These are phyloP conservation scores for Suillus discolor DNA, from an alignment of 768 basidiomycete species.

Conservation along the genomic window DNA sequence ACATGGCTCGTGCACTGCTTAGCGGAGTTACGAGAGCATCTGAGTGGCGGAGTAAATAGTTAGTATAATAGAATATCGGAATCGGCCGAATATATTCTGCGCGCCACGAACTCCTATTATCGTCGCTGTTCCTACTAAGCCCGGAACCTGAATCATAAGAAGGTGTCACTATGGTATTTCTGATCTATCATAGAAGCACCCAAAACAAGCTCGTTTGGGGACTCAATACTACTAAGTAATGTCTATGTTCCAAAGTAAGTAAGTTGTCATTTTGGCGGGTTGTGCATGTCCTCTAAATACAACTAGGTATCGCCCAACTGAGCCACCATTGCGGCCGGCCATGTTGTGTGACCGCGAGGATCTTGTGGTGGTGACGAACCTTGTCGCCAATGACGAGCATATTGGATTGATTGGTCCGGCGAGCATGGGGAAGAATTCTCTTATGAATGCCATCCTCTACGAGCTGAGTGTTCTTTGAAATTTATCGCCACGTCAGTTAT, in stretches of 20 bases:
- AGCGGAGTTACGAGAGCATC: too few relatives aligned
- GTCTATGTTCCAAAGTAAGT: background rate
- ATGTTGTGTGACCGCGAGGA: background rate
- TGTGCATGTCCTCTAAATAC: background rate
- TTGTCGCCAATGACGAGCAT: background rate
- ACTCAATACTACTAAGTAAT: background rate
- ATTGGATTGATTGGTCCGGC: background rate
- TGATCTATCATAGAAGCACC: too few relatives aligned
- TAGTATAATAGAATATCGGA: too few relatives aligned
- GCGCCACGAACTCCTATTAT: too few relatives aligned
- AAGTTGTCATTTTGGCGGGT: background rate
- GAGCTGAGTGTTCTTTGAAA: background rate
- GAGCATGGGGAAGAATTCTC: conserved; percentile 2
- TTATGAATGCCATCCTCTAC: background rate
- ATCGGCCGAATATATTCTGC: too few relatives aligned
- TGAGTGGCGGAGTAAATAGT: too few relatives aligned
- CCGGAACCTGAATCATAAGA: too few relatives aligned
- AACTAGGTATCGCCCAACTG: background rate
- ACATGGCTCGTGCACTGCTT: too few relatives aligned
- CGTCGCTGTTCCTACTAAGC: too few relatives aligned
- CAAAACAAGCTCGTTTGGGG: background rate
- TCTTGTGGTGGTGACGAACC: background rate
- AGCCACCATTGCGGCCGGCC: background rate
- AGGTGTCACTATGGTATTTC: too few relatives aligned
- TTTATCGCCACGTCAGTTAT: too few relatives aligned